Conservation (phyloP, 2,329 filamentous ascomycete genomes). For the Botrytis galanthina region DNA sequence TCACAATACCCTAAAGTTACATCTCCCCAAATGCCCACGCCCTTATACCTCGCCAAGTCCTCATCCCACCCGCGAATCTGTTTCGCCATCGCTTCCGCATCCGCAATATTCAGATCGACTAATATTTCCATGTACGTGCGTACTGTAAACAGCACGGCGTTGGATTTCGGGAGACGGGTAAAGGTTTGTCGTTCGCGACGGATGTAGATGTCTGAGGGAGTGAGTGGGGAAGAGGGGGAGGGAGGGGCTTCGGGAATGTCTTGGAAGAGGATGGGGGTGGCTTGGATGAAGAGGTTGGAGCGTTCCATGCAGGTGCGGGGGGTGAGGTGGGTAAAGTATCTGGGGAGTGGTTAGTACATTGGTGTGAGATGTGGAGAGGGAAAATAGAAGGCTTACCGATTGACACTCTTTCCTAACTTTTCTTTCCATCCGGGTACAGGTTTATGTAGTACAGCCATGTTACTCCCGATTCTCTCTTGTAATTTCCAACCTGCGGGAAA, state of each 20-base stretch:
- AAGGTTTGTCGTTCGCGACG: conserved; percentile 52
- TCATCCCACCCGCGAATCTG: conserved; percentile 47
- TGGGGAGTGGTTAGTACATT: conserved; percentile 18
- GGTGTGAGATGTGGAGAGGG: too few relatives aligned
- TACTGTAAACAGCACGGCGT: conserved; percentile 49
- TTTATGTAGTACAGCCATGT: conserved; percentile 47
- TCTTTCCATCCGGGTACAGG: conserved; percentile 51
- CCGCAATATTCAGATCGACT: conserved; percentile 42
- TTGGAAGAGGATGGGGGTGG: conserved; percentile 46
- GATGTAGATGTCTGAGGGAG: conserved; percentile 43
- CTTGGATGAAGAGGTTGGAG: conserved; percentile 50
- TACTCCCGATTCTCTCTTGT: conserved; percentile 48
- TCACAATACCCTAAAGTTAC: conserved; percentile 27
- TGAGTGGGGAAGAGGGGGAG: conserved; percentile 30
- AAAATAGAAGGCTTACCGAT: conserved; percentile 38
- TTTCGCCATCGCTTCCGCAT: conserved; percentile 44
- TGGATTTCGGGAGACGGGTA: conserved; percentile 44
- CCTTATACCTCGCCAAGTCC: conserved; percentile 46
- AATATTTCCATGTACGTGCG: conserved; percentile 47
- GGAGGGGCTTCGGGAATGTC: conserved; percentile 43
- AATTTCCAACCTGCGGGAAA: conserved; percentile 54
- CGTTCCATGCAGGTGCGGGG: conserved; percentile 47
- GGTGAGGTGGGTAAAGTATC: conserved; percentile 48
- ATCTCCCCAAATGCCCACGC: conserved; percentile 43
- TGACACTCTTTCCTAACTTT: conserved; percentile 44